phyloP scores from a whole-genome alignment of 441 rosid species.

The Adansonia rubrostipa region DNA sequence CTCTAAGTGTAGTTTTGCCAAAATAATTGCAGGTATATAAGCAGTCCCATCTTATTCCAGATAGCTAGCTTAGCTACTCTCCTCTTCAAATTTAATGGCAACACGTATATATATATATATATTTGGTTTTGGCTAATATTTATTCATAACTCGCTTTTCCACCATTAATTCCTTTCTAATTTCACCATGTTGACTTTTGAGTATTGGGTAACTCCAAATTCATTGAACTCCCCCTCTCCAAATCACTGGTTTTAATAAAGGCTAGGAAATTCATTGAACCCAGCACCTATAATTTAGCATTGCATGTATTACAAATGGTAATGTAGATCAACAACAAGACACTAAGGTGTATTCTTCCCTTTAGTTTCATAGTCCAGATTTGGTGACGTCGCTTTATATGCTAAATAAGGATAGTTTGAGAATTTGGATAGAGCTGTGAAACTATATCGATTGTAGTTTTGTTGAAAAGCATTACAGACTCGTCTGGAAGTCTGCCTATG shows the following conservation, averaged over 20 bases:
- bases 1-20: neutral
- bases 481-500: neutral
- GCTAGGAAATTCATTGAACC: neutral
- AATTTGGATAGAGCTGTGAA: neutral
- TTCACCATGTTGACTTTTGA: neutral
- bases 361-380: neutral
- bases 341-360: neutral
- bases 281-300: neutral
- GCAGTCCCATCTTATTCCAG: neutral
- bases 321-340: conserved; percentile 3
- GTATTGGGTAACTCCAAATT: neutral
- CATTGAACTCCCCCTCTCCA: neutral
- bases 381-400: neutral
- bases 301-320: neutral
- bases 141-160: neutral
- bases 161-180: neutral
- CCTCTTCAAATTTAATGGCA: neutral
- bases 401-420: neutral
- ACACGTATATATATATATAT: too few species aligned
- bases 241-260: neutral
- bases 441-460: neutral
- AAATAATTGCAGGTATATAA: neutral
- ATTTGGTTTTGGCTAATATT: too few species aligned
- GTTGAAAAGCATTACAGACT: neutral
- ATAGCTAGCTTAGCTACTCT: neutral